Conservation (phyloP, 768 basidiomycete genomes). For the Butyriboletus loyo region DNA sequence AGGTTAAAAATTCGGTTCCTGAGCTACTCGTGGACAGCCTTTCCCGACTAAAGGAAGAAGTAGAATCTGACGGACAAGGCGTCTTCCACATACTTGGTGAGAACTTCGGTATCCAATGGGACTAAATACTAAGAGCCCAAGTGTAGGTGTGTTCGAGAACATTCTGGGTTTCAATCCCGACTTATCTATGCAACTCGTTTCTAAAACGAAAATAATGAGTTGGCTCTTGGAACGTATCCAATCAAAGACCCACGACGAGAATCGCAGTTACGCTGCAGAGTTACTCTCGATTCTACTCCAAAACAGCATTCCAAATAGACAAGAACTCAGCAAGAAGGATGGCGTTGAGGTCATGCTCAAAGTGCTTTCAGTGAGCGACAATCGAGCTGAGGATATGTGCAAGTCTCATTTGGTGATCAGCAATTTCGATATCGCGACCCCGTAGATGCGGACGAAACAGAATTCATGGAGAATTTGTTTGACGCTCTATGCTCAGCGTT, state of each 20-base stretch:
- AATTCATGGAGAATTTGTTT: slow-evolving; percentile 98
- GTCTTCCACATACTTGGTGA: slow-evolving; percentile 89
- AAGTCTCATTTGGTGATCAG: slow-evolving; percentile 38
- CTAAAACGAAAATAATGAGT: slow-evolving; percentile 68
- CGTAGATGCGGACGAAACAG: slow-evolving; percentile 81
- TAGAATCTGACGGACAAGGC: slow-evolving; percentile 89
- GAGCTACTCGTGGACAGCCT: slow-evolving; percentile 91
- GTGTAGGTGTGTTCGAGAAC: slow-evolving; percentile 89
- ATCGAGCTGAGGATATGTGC: neutral
- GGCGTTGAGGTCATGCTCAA: slow-evolving; percentile 78
- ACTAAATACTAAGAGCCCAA: neutral
- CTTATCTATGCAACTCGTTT: slow-evolving; percentile 64
- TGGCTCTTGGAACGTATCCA: slow-evolving; percentile 82
- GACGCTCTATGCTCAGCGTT: slow-evolving; percentile 86
- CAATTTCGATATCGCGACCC: slow-evolving; percentile 88
- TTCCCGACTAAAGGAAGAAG: slow-evolving; percentile 79
- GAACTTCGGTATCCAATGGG: slow-evolving; percentile 1
- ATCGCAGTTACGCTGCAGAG: slow-evolving; percentile 91
- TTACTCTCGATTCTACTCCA: slow-evolving; percentile 89
- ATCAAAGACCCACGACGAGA: slow-evolving; percentile 77
- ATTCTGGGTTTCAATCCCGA: slow-evolving; percentile 81
- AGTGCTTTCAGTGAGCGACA: slow-evolving; percentile 69
- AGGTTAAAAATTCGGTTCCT: slow-evolving; percentile 82
- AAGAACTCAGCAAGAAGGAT: slow-evolving; percentile 65
- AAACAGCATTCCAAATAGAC: slow-evolving; percentile 62